These are phyloP conservation scores for Pharus latifolius DNA, from an alignment of 176 grass and related monocot genomes.

Conservation along the genomic window DNA sequence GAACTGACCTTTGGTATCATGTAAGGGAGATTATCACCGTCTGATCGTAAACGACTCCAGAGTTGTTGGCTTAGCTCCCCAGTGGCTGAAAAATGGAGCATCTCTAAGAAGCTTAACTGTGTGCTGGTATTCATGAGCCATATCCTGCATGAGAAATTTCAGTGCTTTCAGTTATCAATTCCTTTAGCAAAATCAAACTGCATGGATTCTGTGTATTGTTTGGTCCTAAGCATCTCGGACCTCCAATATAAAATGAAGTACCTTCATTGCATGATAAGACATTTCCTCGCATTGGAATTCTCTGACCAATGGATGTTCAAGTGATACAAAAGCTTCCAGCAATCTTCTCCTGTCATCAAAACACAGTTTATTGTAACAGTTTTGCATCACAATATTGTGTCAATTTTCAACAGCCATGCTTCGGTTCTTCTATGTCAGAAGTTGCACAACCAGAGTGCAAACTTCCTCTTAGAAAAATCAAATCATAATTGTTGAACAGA, in stretches of 20 bases:
- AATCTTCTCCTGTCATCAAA: conserved; percentile 54
- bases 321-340: conserved; percentile 41
- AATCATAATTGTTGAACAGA: neutral
- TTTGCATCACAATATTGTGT: neutral
- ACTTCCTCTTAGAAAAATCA: neutral
- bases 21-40: neutral
- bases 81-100: conserved; percentile 31
- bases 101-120: conserved; percentile 39
- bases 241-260: conserved; percentile 8
- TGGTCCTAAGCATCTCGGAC: neutral
- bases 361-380: neutral
- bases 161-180: neutral
- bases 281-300: conserved; percentile 18
- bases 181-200: neutral
- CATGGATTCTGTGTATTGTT: neutral
- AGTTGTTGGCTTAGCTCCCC: conserved; percentile 40
- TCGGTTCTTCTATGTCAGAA: neutral
- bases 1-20: neutral
- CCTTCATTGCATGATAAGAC: conserved; percentile 63
- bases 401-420: no score
- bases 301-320: conserved; percentile 8
- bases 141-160: conserved; percentile 18
- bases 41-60: conserved; percentile 29
- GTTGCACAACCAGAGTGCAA: neutral
- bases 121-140: conserved; percentile 50